Conservation (phyloP, 495 filamentous ascomycete species). For the Amniculicola lignicola region DNA sequence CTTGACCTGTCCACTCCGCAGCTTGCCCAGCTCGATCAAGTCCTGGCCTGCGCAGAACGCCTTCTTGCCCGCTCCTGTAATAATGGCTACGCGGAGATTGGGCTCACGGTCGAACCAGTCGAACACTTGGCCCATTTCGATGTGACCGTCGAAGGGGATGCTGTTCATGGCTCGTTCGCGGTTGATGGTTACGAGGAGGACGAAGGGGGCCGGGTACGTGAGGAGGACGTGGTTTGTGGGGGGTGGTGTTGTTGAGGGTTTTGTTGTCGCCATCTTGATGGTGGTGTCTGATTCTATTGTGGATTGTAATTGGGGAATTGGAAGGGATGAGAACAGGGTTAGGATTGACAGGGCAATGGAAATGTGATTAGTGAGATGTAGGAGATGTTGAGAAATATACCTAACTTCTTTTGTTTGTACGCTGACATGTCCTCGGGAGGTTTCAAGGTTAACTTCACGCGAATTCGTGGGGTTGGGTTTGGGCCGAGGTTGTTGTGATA, state of each 20-base stretch:
- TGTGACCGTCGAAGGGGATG: constrained; percentile 47
- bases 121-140: constrained; percentile 53
- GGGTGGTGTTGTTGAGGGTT: constrained; percentile 27
- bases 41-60: constrained; percentile 62
- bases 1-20: constrained; percentile 16
- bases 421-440: too few species aligned
- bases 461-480: background rate
- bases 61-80: constrained; percentile 53
- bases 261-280: constrained; percentile 6
- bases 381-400: background rate
- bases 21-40: constrained; percentile 40
- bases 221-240: constrained; percentile 31
- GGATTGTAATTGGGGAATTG: background rate
- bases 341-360: background rate
- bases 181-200: constrained; percentile 39
- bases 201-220: constrained; percentile 34
- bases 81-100: constrained; percentile 51
- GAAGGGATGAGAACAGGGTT: background rate
- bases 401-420: background rate
- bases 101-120: constrained; percentile 58
- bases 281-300: background rate
- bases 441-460: background rate
- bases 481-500: constrained; percentile 3
- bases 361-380: background rate
- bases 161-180: constrained; percentile 35